Evolutionary conservation across 306 rosid species (phyloP), one percentile per base, ranked within the genome.

Genomic region (Quercus berberidifolia): DNA sequence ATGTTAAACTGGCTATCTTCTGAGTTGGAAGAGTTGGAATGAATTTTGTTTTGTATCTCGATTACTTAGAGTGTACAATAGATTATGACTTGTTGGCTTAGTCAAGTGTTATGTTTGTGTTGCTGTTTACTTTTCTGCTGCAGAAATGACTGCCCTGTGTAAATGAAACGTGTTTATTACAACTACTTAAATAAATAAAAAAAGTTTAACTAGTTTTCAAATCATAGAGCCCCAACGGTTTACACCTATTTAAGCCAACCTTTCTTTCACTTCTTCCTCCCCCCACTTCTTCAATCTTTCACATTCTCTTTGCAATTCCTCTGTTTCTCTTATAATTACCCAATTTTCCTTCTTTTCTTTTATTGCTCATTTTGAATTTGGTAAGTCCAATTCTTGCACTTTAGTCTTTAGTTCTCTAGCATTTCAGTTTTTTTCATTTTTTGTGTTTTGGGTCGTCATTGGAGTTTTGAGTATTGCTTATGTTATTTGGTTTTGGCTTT

Each of bases 211-310:
- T 10, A 75, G 73, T 81, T 74, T 71, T 56, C 12, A 67, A 74
- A 75, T 67, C 69, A 2, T 77, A 60, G 74, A 78, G 43, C 26
- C 80, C 55, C 84, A 79, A 76, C 70, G 65, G 76, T 58, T 78
- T 67, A 12, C 15, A 51, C 74, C 91, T 92, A 92, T 94, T 83
- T 83, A 94, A 82, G 83, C 85, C 81, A 74, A 0, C 79, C 73
- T n/a, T 72, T 78, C 76, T 74, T 8, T 52, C 84, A 20, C 7
- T 74, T 46, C 52, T 79, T 87, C 88, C 79, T 89, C 92, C 98
- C 78, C 91, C 88, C 92, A 30, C 91, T 78, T 75, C 78, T 14
- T 69, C 83, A 2, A 0, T 46, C 70, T 56, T 30, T 12, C 23
- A 20, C 76, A 4, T 57, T 30, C 12, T 78, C 35, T 55, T 13